Percentiles rank a stretch among this genome's conserved stretches.
Conservation (phyloP, 2,329 filamentous ascomycete genomes). For the Penicillium sp. region DNA sequence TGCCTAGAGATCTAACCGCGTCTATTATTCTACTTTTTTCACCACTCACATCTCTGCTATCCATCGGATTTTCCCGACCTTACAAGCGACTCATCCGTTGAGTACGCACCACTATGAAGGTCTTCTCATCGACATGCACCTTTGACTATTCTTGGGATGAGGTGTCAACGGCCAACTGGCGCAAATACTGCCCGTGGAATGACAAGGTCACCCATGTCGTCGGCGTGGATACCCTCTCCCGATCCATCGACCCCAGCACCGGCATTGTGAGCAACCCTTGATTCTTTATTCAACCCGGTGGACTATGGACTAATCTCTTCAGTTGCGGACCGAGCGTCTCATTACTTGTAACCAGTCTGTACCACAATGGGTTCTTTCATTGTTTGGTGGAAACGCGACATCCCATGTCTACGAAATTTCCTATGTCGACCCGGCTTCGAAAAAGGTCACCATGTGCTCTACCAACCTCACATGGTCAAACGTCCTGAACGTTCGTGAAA, state of each 20-base stretch:
- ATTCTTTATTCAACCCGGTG: neutral
- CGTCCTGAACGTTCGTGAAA: slow-evolving; percentile 87
- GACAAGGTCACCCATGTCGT: slow-evolving; percentile 96
- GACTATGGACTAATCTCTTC: neutral
- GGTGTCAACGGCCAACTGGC: slow-evolving; percentile 96
- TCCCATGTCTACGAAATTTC: slow-evolving; percentile 93
- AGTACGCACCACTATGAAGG: slow-evolving; percentile 67
- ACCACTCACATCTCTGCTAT: slow-evolving; percentile 6
- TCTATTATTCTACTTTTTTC: neutral
- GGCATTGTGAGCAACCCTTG: slow-evolving; percentile 58
- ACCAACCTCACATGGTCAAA: slow-evolving; percentile 93
- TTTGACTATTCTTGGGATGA: slow-evolving; percentile 99
- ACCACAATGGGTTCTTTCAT: slow-evolving; percentile 61
- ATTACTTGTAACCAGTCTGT: slow-evolving; percentile 51
- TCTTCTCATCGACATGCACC: slow-evolving; percentile 84
- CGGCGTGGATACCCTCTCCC: slow-evolving; percentile 87
- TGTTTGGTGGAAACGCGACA: slow-evolving; percentile 76
- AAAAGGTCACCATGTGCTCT: slow-evolving; percentile 94
- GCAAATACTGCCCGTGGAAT: slow-evolving; percentile 98
- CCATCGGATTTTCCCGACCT: slow-evolving; percentile 6
- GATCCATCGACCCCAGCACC: slow-evolving; percentile 61
- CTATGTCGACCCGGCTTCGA: slow-evolving; percentile 79
- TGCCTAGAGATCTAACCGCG: slow-evolving; percentile 2
- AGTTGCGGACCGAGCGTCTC: slow-evolving; percentile 69
- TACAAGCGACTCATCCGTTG: slow-evolving; percentile 6